phyloP scores from a whole-genome alignment of 768 basidiomycete genomes.

The Pulveroboletus sp. region DNA sequence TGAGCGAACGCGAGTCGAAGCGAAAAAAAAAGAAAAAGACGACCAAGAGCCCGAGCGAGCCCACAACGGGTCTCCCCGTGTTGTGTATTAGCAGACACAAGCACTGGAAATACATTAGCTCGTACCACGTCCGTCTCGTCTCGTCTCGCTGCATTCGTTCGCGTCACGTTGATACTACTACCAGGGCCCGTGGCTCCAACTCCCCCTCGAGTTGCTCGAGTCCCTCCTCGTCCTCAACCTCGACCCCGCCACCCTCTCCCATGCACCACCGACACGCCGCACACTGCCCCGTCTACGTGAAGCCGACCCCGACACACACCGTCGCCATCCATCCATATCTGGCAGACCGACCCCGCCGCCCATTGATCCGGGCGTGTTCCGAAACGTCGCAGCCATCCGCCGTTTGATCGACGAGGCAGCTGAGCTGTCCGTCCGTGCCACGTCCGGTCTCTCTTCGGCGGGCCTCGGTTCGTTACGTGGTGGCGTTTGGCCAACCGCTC shows the following conservation, averaged over 20 bases:
- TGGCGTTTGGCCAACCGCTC: constrained; percentile 59
- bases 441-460: constrained; percentile 77
- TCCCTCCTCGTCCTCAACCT: constrained; percentile 76
- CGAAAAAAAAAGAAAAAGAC: constrained; percentile 65
- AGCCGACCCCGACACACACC: constrained; percentile 49
- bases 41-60: constrained; percentile 34
- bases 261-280: constrained; percentile 21
- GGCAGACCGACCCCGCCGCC: constrained; percentile 79
- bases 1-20: constrained; percentile 51
- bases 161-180: neutral
- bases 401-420: constrained; percentile 86
- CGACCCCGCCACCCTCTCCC: constrained; percentile 63
- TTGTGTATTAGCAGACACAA: constrained; percentile 91
- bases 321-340: constrained; percentile 40
- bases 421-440: constrained; percentile 83
- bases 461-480: constrained; percentile 67
- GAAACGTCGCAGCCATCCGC: constrained; percentile 70
- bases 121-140: constrained; percentile 73
- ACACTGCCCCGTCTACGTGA: constrained; percentile 26
- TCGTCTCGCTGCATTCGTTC: neutral
- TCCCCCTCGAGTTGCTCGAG: constrained; percentile 82
- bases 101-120: constrained; percentile 92
- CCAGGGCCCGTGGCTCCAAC: constrained; percentile 90
- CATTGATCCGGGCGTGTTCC: constrained; percentile 87
- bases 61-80: constrained; percentile 51